phyloP scores from a whole-genome alignment of 1,284 basidiomycete species.

The Spongiforma sp. region DNA sequence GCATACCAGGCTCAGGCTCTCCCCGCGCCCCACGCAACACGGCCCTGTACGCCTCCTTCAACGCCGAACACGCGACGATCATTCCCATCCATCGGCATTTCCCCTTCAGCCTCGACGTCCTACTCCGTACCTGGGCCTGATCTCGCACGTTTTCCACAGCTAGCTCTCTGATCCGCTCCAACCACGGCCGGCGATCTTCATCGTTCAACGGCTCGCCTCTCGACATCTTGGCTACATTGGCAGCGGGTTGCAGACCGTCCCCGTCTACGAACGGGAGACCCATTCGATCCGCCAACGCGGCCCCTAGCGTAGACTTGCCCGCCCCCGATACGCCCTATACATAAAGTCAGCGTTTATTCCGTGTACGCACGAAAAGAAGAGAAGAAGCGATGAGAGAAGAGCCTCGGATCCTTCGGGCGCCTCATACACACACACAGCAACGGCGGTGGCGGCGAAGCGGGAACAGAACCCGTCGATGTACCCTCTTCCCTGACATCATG shows the following conservation, averaged over 20 bases:
- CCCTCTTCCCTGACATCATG: too few species aligned
- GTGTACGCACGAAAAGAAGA: not conserved
- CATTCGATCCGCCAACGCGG: slow-evolving; percentile 64
- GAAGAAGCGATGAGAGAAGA: not conserved
- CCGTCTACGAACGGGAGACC: slow-evolving; percentile 85
- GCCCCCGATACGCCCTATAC: slow-evolving; percentile 73
- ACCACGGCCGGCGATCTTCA: slow-evolving; percentile 87
- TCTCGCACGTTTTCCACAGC: slow-evolving; percentile 61
- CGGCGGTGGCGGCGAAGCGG: too few species aligned
- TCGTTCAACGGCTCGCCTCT: slow-evolving; percentile 81
- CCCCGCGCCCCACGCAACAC: slow-evolving; percentile 60
- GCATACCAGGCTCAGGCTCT: slow-evolving; percentile 36
- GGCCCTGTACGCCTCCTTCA: slow-evolving; percentile 84
- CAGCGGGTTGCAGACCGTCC: slow-evolving; percentile 84
- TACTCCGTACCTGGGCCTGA: slow-evolving; percentile 41
- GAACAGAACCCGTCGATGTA: too few species aligned
- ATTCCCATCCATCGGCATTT: slow-evolving; percentile 41
- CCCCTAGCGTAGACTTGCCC: slow-evolving; percentile 90
- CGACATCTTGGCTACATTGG: slow-evolving; percentile 92
- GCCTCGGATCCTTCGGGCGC: too few species aligned
- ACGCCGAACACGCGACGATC: slow-evolving; percentile 87
- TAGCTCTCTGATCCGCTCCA: slow-evolving; percentile 71
- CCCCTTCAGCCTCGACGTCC: slow-evolving; percentile 27
- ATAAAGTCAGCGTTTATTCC: not conserved
- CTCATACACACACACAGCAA: too few species aligned